Base-by-base conservation (phyloP, 2,329 filamentous ascomycete species). In the Leptodontidium sp. region DNA sequence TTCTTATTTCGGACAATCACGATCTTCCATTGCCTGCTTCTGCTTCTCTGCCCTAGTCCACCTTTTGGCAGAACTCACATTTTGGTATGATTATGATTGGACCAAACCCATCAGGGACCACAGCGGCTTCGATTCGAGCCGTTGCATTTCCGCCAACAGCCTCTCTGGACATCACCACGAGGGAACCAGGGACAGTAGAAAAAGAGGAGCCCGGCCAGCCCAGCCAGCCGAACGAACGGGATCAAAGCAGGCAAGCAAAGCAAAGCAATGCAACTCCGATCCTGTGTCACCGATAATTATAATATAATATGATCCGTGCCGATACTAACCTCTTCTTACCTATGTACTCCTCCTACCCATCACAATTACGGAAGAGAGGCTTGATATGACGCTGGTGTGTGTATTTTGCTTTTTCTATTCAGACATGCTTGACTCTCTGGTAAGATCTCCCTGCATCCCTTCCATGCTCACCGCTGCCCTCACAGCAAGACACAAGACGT, bases 101-200 rank as follows among this genome's bases (percentile, higher is more conserved):
- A 14, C 40, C 29, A 47, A 62, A 49, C 45, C 35, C 35, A 24
- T 26, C 38, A 57, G 47, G 65, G 40, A 61, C 52, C 68, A 59
- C 57, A 52, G 64, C 59, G 52, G 50, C 53, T 57, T 58, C 64
- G 59, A 66, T 43, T 59, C 53, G 32, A 63, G 40, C 59, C 66
- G 62, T 64, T 50, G 45, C 15, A 58, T 47, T 63, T 70, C 70
- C 61, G 66, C 74, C 72, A 75, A 73, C 73, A 68, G 67, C 64
- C 71, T 66, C 50, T 40, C 24, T 61, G 67, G 66, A 73, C 71
- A 63, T 67, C 74, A 69, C 71, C 74, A 75, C 75, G 75, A 73
- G 73, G 73, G 12, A 45, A 15, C 45, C 11, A 15, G 2, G 35
- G 55, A 35, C 38, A 11, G 38, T 40, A 40, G 38, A 3, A 40